These are phyloP conservation scores for Colletotrichum sp. DNA, from an alignment of 2,329 filamentous ascomycete genomes.

Conservation along the genomic window DNA sequence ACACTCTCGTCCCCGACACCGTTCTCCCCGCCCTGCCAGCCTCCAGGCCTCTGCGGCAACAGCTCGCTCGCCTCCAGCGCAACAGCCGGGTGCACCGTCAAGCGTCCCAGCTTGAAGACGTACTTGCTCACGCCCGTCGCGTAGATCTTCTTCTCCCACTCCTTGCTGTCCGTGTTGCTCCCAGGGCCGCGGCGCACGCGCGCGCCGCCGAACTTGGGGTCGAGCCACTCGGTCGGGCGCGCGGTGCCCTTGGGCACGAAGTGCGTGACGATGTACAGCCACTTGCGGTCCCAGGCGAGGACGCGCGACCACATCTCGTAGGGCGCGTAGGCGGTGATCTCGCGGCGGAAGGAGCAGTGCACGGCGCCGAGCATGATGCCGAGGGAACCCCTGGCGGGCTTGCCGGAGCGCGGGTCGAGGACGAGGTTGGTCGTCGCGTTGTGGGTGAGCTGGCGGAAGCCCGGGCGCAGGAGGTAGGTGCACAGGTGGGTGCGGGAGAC, in stretches of 20 bases:
- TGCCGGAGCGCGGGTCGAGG: constrained; percentile 49
- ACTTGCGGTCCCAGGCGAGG: constrained; percentile 80
- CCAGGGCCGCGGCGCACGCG: constrained; percentile 11
- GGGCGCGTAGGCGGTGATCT: constrained; percentile 71
- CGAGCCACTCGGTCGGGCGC: constrained; percentile 58
- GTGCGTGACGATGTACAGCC: constrained; percentile 78
- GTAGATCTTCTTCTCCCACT: constrained; percentile 68
- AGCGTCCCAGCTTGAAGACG: constrained; percentile 79
- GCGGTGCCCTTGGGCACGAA: constrained; percentile 70
- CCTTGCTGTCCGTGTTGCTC: constrained; percentile 41
- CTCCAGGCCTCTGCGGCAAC: constrained; percentile 75
- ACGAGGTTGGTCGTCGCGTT: constrained; percentile 58
- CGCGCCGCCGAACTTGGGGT: constrained; percentile 47
- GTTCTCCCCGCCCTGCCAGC: constrained; percentile 57
- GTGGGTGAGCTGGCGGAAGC: constrained; percentile 55
- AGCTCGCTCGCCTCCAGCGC: constrained; percentile 75
- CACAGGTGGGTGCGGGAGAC: constrained; percentile 82
- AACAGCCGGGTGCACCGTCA: constrained; percentile 84
- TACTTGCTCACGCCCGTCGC: constrained; percentile 81
- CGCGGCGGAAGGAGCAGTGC: constrained; percentile 74
- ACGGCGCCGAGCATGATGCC: constrained; percentile 75
- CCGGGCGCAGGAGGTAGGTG: constrained; percentile 67
- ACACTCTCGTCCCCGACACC: constrained; percentile 44
- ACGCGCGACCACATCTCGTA: constrained; percentile 79
- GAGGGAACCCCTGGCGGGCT: constrained; percentile 58